These are phyloP conservation scores for Leishmania tropica DNA, from an alignment of 208 protist genomes.

Conservation along the genomic window DNA sequence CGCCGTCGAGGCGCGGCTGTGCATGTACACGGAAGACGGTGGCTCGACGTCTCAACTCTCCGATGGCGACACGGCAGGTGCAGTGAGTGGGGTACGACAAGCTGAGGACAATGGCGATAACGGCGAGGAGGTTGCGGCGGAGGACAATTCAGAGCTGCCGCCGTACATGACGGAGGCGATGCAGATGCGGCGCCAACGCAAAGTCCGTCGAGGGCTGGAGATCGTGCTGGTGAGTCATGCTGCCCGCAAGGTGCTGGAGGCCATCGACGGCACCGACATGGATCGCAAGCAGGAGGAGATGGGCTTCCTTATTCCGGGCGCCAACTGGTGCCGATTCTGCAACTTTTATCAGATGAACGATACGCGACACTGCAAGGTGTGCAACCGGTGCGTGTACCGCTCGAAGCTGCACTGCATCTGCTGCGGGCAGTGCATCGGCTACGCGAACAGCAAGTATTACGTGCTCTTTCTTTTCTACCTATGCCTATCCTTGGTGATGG, in stretches of 20 bases:
- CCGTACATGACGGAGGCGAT: conserved; percentile 42
- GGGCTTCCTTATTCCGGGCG: conserved; percentile 51
- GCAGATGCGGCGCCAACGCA: conserved; percentile 42
- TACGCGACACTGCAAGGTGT: conserved; percentile 83
- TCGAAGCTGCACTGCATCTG: conserved; percentile 86
- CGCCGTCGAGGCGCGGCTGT: conserved; percentile 29
- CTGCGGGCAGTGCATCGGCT: conserved; percentile 81
- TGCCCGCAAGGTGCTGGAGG: conserved; percentile 36
- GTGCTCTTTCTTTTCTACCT: conserved; percentile 60
- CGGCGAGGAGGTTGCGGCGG: conserved; percentile 8
- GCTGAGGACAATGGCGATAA: not conserved
- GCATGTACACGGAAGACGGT: conserved; percentile 13
- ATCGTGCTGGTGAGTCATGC: conserved; percentile 41
- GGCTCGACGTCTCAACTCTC: not conserved
- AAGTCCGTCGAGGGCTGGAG: conserved; percentile 36
- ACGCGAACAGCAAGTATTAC: conserved; percentile 82
- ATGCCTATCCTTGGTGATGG: conserved; percentile 20
- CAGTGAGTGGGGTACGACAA: not conserved
- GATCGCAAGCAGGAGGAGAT: conserved; percentile 49
- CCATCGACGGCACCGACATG: conserved; percentile 31
- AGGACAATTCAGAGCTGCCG: conserved; percentile 23
- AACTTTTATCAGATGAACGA: conserved; percentile 70
- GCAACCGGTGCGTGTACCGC: conserved; percentile 69
- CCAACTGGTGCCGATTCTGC: conserved; percentile 62
- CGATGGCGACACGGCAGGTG: not conserved